A percentile compares a stretch with the other conserved stretches of the same genome.
These are phyloP conservation scores for Hemileccinum impolitum DNA, from an alignment of 768 basidiomycete species.

Conservation along the genomic window DNA sequence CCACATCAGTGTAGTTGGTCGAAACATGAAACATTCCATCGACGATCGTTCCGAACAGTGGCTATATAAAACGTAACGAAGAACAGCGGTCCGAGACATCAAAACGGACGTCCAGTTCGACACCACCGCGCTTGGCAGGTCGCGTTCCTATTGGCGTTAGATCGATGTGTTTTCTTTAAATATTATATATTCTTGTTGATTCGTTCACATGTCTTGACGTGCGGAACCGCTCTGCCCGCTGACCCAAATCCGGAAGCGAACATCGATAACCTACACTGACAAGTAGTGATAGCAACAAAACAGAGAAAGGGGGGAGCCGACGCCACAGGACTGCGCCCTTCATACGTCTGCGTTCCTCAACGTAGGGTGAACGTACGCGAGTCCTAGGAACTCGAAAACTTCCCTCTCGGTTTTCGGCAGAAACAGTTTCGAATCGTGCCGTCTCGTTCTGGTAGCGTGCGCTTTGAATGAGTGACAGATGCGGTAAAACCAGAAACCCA, in stretches of 20 bases:
- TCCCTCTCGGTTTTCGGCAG: constrained; percentile 65
- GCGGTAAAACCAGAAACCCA: background rate
- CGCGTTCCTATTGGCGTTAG: background rate
- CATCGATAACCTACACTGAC: background rate
- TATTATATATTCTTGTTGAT: too few species aligned
- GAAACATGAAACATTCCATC: background rate
- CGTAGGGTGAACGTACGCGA: constrained; percentile 68
- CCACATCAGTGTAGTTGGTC: too few species aligned
- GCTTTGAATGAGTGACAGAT: background rate
- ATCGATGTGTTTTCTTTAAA: background rate
- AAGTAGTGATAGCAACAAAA: background rate
- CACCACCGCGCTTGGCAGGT: background rate
- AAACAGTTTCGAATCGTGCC: constrained; percentile 59
- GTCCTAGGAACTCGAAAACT: constrained; percentile 66
- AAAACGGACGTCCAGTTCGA: background rate
- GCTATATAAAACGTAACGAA: background rate
- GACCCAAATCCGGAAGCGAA: too few species aligned
- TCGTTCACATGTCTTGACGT: too few species aligned
- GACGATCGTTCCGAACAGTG: background rate
- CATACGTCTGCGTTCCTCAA: constrained; percentile 58
- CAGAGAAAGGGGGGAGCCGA: background rate
- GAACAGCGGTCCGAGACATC: background rate
- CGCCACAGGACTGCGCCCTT: constrained; percentile 7
- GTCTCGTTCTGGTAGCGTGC: constrained; percentile 40
- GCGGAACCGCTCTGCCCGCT: too few species aligned